Base-by-base conservation (phyloP, 2,329 filamentous ascomycete species). In the Xylariaceae sp. region DNA sequence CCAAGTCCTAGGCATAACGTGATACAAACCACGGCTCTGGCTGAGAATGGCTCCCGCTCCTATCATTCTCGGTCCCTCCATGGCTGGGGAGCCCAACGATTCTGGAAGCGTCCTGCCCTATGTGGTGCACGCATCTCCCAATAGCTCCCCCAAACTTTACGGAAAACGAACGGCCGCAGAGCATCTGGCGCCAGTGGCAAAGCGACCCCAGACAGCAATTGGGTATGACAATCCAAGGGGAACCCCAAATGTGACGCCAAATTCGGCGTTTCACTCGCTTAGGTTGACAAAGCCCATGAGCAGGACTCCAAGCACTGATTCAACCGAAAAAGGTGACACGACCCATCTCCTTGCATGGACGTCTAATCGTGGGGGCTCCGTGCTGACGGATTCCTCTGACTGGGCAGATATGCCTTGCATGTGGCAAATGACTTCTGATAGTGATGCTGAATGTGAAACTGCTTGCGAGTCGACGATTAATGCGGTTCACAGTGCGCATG, bases 201-300 rank as follows among this genome's bases (percentile, higher is more conserved):
- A 59, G 37, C 46, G 47, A 32, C 3, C 21, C 6, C 54, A 42
- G 22, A 45, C 19, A 43, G 5, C 51, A 19, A 49, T 51, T 37
- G 47, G 47, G 7, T 34, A 46, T 16, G 18, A 29, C 21, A 39
- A 47, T 54, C 16, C 48, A 19, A 51, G 29, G 15, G 44, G 18
- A 41, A 21, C 47, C 22, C 61, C 53, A 40, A 40, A 50, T 13
- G 44, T 46, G n/a, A n/a, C n/a, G 10, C 54, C 55, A 29, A 56
- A 48, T 18, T 54, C 12, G 6, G 19, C 60, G 2, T 61, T 63
- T 22, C 48, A 49, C 21, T 57, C 60, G 3, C 54, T 64, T 8
- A 63, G 57, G 39, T 57, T 57, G 15, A 65, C 56, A 2, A 63
- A 63, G 37, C 58, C 56, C 40, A 40, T 43, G n/a, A 30, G 12